Percentiles rank a stretch among this genome's conserved stretches.
These are phyloP conservation scores for Mortierella sp. DNA, from an alignment of 371 early-diverging fungal genomes.

Conservation along the genomic window DNA sequence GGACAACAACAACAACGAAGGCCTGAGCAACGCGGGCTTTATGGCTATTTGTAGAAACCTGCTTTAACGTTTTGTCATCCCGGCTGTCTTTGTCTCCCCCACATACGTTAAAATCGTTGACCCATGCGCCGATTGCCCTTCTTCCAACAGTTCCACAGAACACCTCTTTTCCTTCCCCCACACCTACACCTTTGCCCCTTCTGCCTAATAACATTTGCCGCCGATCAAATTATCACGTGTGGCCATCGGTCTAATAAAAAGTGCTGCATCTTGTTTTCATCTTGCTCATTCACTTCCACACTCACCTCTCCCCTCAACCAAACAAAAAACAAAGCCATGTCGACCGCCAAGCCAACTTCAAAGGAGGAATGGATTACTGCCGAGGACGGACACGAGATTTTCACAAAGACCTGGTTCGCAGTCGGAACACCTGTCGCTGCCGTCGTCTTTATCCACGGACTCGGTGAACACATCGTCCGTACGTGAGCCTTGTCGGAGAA, in stretches of 20 bases:
- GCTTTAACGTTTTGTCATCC: background rate
- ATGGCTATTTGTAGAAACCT: constrained; percentile 7
- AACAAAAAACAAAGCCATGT: background rate
- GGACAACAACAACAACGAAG: background rate
- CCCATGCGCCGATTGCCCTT: background rate
- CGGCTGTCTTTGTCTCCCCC: background rate
- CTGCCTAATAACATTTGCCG: background rate
- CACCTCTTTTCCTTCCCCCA: background rate
- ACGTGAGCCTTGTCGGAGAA: no score
- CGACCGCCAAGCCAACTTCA: constrained; percentile 24
- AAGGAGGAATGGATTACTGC: constrained; percentile 53
- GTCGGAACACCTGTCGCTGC: constrained; percentile 44
- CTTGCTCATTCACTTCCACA: background rate
- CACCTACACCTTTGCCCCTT: background rate
- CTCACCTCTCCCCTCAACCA: background rate
- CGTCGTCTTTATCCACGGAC: constrained; percentile 73
- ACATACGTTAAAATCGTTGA: background rate
- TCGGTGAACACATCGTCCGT: constrained; percentile 76
- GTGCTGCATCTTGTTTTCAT: background rate
- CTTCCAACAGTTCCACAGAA: background rate
- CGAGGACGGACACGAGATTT: constrained; percentile 48
- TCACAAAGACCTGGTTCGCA: constrained; percentile 52
- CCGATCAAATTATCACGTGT: background rate
- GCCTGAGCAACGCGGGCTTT: background rate
- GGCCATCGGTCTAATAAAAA: background rate